Percentiles rank a stretch among this genome's conserved stretches.
phyloP scores from a whole-genome alignment of 2,329 filamentous ascomycete species.

The Ophiocordyceps robertsii region DNA sequence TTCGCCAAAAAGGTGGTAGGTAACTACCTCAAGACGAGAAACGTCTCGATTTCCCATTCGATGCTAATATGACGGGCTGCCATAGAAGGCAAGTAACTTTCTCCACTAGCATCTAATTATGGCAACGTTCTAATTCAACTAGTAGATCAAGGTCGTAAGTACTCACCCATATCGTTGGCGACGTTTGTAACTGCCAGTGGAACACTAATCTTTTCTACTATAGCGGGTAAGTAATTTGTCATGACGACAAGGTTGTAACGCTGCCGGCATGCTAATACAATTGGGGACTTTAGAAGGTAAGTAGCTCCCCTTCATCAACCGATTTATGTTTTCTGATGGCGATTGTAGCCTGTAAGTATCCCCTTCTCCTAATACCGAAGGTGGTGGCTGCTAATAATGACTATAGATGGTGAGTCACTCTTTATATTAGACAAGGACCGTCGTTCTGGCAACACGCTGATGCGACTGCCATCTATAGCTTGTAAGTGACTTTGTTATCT shows the following conservation, averaged over 20 bases:
- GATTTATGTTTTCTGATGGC: not conserved
- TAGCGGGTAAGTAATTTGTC: too few relatives aligned
- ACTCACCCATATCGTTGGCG: not conserved
- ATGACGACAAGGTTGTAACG: not conserved
- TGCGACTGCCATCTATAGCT: not conserved
- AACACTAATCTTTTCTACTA: too few relatives aligned
- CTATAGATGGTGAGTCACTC: not conserved
- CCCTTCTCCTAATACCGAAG: not conserved
- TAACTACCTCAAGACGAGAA: too few relatives aligned
- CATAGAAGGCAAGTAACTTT: too few relatives aligned
- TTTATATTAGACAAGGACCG: not conserved
- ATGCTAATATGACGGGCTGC: too few relatives aligned
- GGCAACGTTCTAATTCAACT: not conserved
- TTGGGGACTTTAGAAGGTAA: not conserved
- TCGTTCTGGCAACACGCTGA: not conserved
- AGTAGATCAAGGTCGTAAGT: not conserved
- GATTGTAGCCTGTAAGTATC: not conserved
- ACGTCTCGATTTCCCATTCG: too few relatives aligned
- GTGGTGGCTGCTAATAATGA: not conserved
- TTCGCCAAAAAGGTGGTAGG: too few relatives aligned
- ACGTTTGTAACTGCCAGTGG: too few relatives aligned
- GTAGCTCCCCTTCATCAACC: not conserved
- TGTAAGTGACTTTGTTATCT: not conserved
- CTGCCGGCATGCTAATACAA: not conserved
- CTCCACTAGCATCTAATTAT: too few relatives aligned